Evolutionary conservation across 148 eudicot species (phyloP).

Genomic region (Chenopodium suecicum): DNA sequence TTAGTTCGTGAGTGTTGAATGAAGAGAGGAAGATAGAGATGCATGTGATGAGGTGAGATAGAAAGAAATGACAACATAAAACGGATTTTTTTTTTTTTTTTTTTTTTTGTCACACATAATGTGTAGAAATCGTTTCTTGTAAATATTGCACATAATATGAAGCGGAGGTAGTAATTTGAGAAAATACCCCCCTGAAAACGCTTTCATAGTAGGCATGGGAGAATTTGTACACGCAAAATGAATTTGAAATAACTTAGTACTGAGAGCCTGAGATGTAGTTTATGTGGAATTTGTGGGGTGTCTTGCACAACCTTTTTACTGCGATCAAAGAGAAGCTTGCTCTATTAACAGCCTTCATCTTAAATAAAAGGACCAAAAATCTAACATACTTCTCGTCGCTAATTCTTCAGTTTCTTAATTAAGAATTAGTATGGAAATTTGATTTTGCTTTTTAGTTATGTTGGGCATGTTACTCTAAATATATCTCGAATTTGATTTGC

Average conservation of each 20-base stretch:
- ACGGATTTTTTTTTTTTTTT: no score
- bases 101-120: no score
- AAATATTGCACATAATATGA: no score
- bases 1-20: no score
- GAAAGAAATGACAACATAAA: no score
- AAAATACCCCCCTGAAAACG: background rate
- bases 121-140: no score
- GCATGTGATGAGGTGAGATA: no score
- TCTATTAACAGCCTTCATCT: background rate
- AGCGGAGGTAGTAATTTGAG: background rate
- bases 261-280: background rate
- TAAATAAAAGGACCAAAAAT: background rate
- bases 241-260: background rate
- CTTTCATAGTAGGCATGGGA: background rate
- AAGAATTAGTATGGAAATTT: background rate
- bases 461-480: background rate
- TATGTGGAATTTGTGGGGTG: background rate
- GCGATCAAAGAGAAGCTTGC: background rate
- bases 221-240: background rate
- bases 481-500: background rate
- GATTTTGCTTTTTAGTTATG: no score
- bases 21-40: no score
- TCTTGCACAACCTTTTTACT: background rate
- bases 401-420: background rate
- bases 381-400: background rate